These are phyloP conservation scores for Stephania japonica DNA, from an alignment of 164 flowering plant species.

Conservation along the genomic window DNA sequence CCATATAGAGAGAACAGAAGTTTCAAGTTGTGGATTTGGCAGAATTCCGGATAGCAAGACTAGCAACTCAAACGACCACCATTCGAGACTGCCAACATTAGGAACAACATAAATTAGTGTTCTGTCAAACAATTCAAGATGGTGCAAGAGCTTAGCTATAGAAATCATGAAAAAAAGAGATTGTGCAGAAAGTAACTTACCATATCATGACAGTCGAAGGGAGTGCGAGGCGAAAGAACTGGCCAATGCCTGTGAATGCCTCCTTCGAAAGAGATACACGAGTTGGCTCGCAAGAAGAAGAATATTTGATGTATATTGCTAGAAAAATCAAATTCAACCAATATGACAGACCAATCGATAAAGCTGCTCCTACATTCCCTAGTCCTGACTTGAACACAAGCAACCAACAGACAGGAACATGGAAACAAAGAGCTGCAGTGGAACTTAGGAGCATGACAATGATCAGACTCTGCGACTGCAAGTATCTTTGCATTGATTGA, in stretches of 20 bases:
- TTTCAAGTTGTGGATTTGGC: conserved; percentile 67
- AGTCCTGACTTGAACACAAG: conserved; percentile 45
- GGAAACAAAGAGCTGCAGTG: conserved; percentile 24
- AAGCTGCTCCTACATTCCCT: conserved; percentile 39
- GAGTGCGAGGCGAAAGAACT: conserved; percentile 61
- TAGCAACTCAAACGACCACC: conserved; percentile 80
- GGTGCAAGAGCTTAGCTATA: neutral
- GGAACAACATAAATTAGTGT: neutral
- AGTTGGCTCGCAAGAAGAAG: conserved; percentile 51
- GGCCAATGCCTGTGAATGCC: conserved; percentile 42
- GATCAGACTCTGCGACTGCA: conserved; percentile 44
- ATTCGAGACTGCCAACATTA: conserved; percentile 48
- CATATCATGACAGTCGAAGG: conserved; percentile 89
- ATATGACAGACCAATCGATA: conserved; percentile 33
- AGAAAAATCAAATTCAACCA: conserved; percentile 48
- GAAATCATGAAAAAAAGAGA: neutral
- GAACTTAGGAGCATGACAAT: conserved; percentile 41
- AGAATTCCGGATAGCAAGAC: conserved; percentile 63
- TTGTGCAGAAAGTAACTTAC: conserved; percentile 26
- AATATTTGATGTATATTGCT: conserved; percentile 28
- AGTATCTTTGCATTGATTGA: conserved; percentile 37
- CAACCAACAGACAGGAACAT: conserved; percentile 47
- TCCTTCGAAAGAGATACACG: conserved; percentile 55
- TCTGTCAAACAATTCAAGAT: neutral
- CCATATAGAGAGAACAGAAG: conserved; percentile 81